A percentile compares a stretch with the other conserved stretches of the same genome.
These are phyloP conservation scores for Physcia stellaris DNA, from an alignment of 495 filamentous ascomycete genomes.

Conservation along the genomic window DNA sequence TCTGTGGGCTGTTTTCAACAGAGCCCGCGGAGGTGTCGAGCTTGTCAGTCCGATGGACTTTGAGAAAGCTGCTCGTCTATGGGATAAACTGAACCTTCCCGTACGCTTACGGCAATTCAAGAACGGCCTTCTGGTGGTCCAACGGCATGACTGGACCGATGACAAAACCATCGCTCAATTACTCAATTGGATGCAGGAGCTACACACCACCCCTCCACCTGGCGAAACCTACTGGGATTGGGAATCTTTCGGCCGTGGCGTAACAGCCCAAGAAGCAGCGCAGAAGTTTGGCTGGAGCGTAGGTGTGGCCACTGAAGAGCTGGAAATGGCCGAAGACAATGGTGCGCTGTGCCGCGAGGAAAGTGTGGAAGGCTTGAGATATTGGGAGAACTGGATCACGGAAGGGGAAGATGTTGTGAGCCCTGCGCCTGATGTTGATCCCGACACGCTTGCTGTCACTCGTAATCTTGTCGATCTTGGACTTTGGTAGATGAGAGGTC, in stretches of 20 bases:
- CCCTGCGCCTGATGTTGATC: too few species aligned
- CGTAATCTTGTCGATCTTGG: neutral
- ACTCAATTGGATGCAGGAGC: constrained; percentile 59
- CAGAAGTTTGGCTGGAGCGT: constrained; percentile 96
- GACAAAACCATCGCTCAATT: constrained; percentile 74
- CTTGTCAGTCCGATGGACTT: constrained; percentile 86
- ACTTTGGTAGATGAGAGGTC: too few species aligned
- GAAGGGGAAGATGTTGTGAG: constrained; percentile 3
- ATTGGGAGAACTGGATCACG: constrained; percentile 60
- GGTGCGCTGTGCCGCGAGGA: constrained; percentile 76
- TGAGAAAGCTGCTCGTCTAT: constrained; percentile 72
- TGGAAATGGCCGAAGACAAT: constrained; percentile 91
- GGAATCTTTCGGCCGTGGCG: constrained; percentile 60
- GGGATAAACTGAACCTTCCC: constrained; percentile 79
- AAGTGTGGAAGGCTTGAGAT: constrained; percentile 66
- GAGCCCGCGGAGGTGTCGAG: constrained; percentile 88
- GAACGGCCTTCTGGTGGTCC: constrained; percentile 84
- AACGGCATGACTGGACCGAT: constrained; percentile 76
- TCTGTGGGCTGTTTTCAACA: constrained; percentile 94
- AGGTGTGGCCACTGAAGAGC: constrained; percentile 88
- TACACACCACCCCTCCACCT: constrained; percentile 46
- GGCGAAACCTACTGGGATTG: constrained; percentile 63
- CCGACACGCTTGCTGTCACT: too few species aligned
- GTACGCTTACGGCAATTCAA: constrained; percentile 79
- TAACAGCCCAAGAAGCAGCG: constrained; percentile 81